Evolutionary conservation across 192 early-diverging fungal species (phyloP), one percentile per base, ranked within the genome.

Genomic region (Backusella sp.): DNA sequence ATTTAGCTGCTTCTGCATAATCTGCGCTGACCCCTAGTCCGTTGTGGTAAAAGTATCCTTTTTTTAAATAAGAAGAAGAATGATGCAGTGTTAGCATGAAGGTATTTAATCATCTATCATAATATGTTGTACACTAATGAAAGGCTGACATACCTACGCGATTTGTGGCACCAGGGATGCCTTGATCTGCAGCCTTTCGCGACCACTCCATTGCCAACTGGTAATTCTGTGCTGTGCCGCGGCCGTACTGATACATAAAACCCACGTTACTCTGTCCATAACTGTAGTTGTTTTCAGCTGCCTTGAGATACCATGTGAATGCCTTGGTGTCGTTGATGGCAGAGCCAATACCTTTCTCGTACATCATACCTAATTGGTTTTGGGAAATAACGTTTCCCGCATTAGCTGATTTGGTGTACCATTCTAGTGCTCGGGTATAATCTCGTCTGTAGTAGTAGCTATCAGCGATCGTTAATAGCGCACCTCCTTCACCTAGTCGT

Each of bases 201-300:
- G 85, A 86, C 85, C 85, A 88, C 56, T 81, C 79, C 23, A 86
- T 82, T 21, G 86, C 86, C 68, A 59, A 59, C 12, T 59, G 56
- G 12, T 59, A 59, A 5, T 59, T 26, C 23, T 59, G 56, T 4
- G 56, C 0, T 2, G 8, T 14, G 0, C 94, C 94, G 42, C 92
- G 83, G 4, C 93, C 95, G 69, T 89, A 92, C 30, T 90, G 88
- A 70, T 91, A 88, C 76, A 93, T 94, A 72, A 85, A 91, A 0
- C 91, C 95, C 11, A 94, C 84, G 73, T 94, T 95, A 83, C 91
- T 93, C 74, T 95, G 92, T 5, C 94, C 93, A 90, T 89, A 90
- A 11, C 93, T 88, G 77, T 94, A 91, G 74, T 90, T 88, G 46
- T 89, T 82, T 52, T 91, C 75, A 0, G 93, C 92, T 12, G 93